Conservation (phyloP, 176 grass and related monocot species). For the Zoysia pacifica region DNA sequence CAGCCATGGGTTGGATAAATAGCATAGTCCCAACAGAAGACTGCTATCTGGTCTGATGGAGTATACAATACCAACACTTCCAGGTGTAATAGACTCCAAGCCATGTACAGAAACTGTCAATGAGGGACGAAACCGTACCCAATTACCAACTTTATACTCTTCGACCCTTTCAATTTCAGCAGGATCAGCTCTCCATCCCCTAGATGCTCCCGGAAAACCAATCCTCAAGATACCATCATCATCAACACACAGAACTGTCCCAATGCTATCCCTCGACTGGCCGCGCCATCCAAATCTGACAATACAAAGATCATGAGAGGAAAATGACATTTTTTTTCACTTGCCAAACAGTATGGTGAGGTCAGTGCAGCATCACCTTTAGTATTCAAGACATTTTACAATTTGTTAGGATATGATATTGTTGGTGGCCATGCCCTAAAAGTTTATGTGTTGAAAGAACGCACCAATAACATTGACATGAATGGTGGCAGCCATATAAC, state of each 20-base stretch:
- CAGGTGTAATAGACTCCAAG: slow-evolving; percentile 90
- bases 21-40: slow-evolving; percentile 91
- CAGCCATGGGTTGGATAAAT: slow-evolving; percentile 84
- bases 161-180: slow-evolving; percentile 98
- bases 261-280: slow-evolving; percentile 94
- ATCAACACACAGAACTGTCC: slow-evolving; percentile 96
- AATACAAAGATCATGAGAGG: slow-evolving; percentile 30
- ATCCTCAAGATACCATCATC: slow-evolving; percentile 97
- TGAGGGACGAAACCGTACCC: slow-evolving; percentile 81
- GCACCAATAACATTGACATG: slow-evolving; percentile 5
- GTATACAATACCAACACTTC: slow-evolving; percentile 91
- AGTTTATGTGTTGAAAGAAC: slow-evolving; percentile 4
- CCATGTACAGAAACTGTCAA: slow-evolving; percentile 83
- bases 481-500: slow-evolving; percentile 11
- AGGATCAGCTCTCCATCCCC: slow-evolving; percentile 99
- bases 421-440: neutral
- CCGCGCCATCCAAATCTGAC: slow-evolving; percentile 95
- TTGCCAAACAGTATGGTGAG: slow-evolving; percentile 9
- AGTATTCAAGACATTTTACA: neutral
- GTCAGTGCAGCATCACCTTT: neutral
- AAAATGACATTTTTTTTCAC: neutral
- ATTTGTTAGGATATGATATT: slow-evolving; percentile 16
- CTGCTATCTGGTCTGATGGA: slow-evolving; percentile 98
- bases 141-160: slow-evolving; percentile 95
- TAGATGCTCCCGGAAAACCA: slow-evolving; percentile 98